Base-by-base conservation (phyloP, 371 early-diverging fungal genomes). In the Mortierella sp. region DNA sequence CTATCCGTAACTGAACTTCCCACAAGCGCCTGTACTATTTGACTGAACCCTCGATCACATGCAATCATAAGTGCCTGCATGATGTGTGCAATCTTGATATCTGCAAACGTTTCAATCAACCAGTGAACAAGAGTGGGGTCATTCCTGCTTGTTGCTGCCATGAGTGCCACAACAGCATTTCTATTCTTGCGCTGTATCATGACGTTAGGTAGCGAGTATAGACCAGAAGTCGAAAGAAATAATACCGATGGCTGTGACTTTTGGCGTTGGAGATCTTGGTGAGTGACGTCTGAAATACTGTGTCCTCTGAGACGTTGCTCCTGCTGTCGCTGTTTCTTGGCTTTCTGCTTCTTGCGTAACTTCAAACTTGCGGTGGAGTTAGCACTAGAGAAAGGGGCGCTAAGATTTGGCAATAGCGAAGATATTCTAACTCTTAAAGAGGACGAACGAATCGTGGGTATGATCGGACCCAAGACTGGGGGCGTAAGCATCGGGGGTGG, bases 61-160 rank as follows among this genome's bases (percentile, higher is more conserved):
- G 81, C 75, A 43, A 75, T 72, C 72, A 75, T 76, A 22, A 81
- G 55, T 4, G 76, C 81, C 45, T 81, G 81, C 75, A 81, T 57
- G 22, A 81, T 33, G 45, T 81, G 81, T 2, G 24, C 65, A n/a
- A 81, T 38, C 28, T 81, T 75, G 57, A 81, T 81, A 48, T 81
- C 81, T 1, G 81, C 76, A 63, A 75, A 76, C 0, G 76, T 57
- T 63, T 72, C 72, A 40, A 81, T 45, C 60, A 81, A 19, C 81
- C 81, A 81, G 3, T 41, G 63, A 19, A 81, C 81, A 11, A 81
- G 57, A 4, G 28, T 41, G 0, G 76, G 81, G 32, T 81, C 76
- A 72, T 81, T 81, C 48, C 81, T 50, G 4, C 67, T 65, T 36
- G 62, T 61, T 13, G 81, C 76, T 1, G 81, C 81, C 81, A 81